Conservation (phyloP, 176 grass and related monocot species). For the Dendrocalamus sinicus region DNA sequence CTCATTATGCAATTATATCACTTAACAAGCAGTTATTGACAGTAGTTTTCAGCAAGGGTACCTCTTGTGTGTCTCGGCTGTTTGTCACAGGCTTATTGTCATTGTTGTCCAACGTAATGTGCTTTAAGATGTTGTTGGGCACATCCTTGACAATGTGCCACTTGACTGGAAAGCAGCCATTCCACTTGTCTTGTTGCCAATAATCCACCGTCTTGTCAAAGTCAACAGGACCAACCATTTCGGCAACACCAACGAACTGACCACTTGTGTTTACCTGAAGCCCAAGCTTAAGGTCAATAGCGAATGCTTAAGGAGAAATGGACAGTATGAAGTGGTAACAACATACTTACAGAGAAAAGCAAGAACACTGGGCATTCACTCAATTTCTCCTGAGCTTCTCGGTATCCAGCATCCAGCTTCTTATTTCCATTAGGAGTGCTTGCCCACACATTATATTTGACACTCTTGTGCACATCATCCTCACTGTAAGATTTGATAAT, state of each 20-base stretch:
- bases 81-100: slow-evolving; percentile 96
- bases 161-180: slow-evolving; percentile 88
- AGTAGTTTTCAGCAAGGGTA: slow-evolving; percentile 36
- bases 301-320: neutral
- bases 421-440: slow-evolving; percentile 99
- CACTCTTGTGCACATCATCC: slow-evolving; percentile 98
- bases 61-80: slow-evolving; percentile 97
- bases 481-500: slow-evolving; percentile 94
- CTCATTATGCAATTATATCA: slow-evolving; percentile 3
- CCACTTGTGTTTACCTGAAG: slow-evolving; percentile 90
- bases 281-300: slow-evolving; percentile 9
- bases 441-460: slow-evolving; percentile 93
- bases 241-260: slow-evolving; percentile 91
- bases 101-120: slow-evolving; percentile 95
- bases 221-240: slow-evolving; percentile 88
- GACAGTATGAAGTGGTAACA: neutral
- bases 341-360: slow-evolving; percentile 88
- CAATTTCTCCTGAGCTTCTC: slow-evolving; percentile 75
- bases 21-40: slow-evolving; percentile 21
- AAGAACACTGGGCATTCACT: slow-evolving; percentile 83
- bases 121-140: slow-evolving; percentile 86
- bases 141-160: slow-evolving; percentile 97
- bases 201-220: slow-evolving; percentile 96
- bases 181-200: slow-evolving; percentile 99
- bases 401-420: slow-evolving; percentile 89